Evolutionary conservation across 2,329 filamentous ascomycete genomes (phyloP), one percentile per base, ranked within the genome.

Genomic region (Cladorrhinum sp.): DNA sequence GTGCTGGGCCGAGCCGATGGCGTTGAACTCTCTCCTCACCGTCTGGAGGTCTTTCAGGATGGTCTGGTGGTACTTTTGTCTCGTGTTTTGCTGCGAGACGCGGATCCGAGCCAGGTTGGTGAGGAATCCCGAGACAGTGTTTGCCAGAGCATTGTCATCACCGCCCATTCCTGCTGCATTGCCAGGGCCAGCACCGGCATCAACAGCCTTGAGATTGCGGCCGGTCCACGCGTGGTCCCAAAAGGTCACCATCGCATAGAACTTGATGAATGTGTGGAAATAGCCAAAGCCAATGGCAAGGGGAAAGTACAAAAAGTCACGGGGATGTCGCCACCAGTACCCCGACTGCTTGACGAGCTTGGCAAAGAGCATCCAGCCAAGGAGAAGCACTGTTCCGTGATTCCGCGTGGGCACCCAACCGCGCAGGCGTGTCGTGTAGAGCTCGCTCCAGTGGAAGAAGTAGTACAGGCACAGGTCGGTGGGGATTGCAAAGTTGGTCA

Each of bases 311-410:
- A 73, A 54, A 2, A 85, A 62, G 67, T 89, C 85, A 1, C 67
- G 59, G 0, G 84, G 85, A 62, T 86, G 62, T 0, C 75, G 76
- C 3, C 66, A 57, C 62, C 85, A 81, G 67, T 86, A 80, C 0
- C 80, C 77, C 0, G 80, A 69, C 13, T 85, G 72, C 75, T 88
- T 88, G 64, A 85, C 71, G 18, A 79, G 68, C 75, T 88, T 89
- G 36, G 78, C 78, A n/a, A 73, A 67, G 10, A 84, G 50, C 50
- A 87, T 79, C 78, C 79, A 86, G n/a, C 60, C 2, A 2, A 70
- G 62, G 1, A 76, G 65, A 12, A 10, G 60, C 36, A 51, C 41
- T 45, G 6, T 18, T 48, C 3, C 60, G 59, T 49, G 53, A 16
- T 8, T 6, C 5, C 41, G 41, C 29, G 8, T n/a, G 16, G 13